Evolutionary conservation across 805 yeast species (phyloP), one percentile per base, ranked within the genome.

Genomic region (Ogataea pilisensis): DNA sequence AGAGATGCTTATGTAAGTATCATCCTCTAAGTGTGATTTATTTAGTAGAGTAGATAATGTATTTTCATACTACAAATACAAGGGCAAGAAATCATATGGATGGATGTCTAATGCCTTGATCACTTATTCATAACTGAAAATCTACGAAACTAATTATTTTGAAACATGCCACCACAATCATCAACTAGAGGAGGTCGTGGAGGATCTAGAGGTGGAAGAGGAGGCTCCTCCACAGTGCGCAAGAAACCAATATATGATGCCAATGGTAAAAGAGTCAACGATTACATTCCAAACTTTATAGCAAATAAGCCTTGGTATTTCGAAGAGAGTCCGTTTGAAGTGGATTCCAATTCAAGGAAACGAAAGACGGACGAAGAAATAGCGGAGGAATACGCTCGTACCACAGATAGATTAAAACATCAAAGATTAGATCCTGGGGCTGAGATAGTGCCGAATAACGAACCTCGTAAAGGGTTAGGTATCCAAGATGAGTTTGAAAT

Each of bases 381-480:
- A 4, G 48, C 47, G 3, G 44, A 39, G 17, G 54, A 48, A 14
- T 45, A 42, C 1, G 46, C 54, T n/a, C 43, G 41, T 11, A 45
- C 53, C 3, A 41, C 41, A 3, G 85, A 80, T 55, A 66, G 74
- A 35, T 60, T 82, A 17, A 61, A 76, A 2, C 88, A 82, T 60
- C 89, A 82, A 48, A 60, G 85, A 17, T 55, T 64, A 31, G 64
- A 66, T 6, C 73, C 65, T 0, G 53, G 62, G 1, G 61, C 61
- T 3, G 73, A 65, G 57, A 63, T 34, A 72, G 70, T 52, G 48
- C 62, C 55, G 1, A 71, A 76, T 47, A 68, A 77, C 43, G 74
- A 70, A 43, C 74, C 89, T 0, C 65, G 68, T 41, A 56, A 66
- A 5, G 89, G 88, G 0, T 38, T 48, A 1, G 88, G 88, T 7